Evolutionary conservation across 495 filamentous ascomycete genomes (phyloP), one percentile per base, ranked within the genome.

Genomic region (Jackrogersella minutella): DNA sequence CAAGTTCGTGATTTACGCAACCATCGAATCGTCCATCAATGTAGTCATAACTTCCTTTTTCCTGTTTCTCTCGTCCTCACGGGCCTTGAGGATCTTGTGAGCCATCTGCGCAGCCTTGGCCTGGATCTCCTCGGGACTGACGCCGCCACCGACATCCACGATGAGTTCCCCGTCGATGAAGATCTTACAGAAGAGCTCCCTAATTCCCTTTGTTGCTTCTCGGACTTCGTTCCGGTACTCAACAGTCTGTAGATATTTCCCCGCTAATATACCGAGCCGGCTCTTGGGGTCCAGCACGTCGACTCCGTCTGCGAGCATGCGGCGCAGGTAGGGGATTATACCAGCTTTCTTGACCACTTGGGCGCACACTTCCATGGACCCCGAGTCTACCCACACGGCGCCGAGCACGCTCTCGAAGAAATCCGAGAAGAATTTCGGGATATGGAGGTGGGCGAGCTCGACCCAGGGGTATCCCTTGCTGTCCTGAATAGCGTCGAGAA

Each of bases 341-440:
- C 93, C 92, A 0, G 91, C 66, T 1, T 80, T 70, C 60, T 90
- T 86, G 0, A 90, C 64, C 34, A 97, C 83, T 0, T 28, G 58
- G 22, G 78, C 75, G 62, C 90, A 93, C 0, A 60, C 74, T 0
- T 73, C 77, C 21, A 93, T 68, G 3, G 85, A 77, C 11, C 28
- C 90, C 0, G 87, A 91, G 72, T 97, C 95, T 50, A 96, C 80
- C 79, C 90, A 99, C 0, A 97, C 85, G 0, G 94, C 95, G 0
- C 92, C 95, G 1, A 97, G 74, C 1, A 94, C 62, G 49, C 82
- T 85, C 81, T 99, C 95, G 36, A 97, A 79, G 8, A 97, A 79
- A 71, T 99, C 94, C 0, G 90, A 95, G 77, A 91, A 88, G 81
- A 91, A 91, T 66, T 97, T 98, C 21, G 86, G 87, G 1, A 89